Evolutionary conservation across 768 basidiomycete species (phyloP), one percentile per base, ranked within the genome.

Genomic region (Russula compacta): DNA sequence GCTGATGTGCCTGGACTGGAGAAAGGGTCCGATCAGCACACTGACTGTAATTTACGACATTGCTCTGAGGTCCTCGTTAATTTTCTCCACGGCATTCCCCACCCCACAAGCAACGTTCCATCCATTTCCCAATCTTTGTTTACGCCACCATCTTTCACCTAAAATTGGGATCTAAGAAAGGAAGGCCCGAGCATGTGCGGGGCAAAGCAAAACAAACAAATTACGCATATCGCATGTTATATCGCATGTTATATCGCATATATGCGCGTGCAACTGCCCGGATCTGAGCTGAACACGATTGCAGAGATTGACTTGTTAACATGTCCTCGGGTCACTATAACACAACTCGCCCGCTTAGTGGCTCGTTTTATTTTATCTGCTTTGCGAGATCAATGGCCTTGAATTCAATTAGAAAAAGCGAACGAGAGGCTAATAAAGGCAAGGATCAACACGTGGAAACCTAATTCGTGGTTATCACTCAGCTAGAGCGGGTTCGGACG

Each of bases 81-180:
- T 42, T 58, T 40, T 49, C 56, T 2, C 17, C 9, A 43, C 57
- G 57, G 57, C 48, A 58, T 42, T 21, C 15, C 32, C 57, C 56
- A 40, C 12, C 48, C 19, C 24, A 29, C 24, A 29, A 29, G 24
- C 24, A 29, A 2, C 24, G 24, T 29, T 29, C 24, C 24, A 29
- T 29, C 14, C 47, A 15, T 21, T 10, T 17, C 48, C 35, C 21
- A 3, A 35, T 38, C 32, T 35, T 58, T 58, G 14, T 19, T 35
- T 24, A 10, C 48, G 57, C 57, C 57, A 58, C 57, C 57, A 58
- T 58, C 57, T 58, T 58, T 58, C 21, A n/a, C 39, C 29, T 14
- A 29, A 52, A 40, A 29, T 44, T 21, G 40, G 17, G 17, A 4
- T 24, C 38, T 14, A 15, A 47, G 38, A 38, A 19, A 39, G 56